phyloP scores from a whole-genome alignment of 306 rosid genomes.

The Vigna unguiculata region DNA sequence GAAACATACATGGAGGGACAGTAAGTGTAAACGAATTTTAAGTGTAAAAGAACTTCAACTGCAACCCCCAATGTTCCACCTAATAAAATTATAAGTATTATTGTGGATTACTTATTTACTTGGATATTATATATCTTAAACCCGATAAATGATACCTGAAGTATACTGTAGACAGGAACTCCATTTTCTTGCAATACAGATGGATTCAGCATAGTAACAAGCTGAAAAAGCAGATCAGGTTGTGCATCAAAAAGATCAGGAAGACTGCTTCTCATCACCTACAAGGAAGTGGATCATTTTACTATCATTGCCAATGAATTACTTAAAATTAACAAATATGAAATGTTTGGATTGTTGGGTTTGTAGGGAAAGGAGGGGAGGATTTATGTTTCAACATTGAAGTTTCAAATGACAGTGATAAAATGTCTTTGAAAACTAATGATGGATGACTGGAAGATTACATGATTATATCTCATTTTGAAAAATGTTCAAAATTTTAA shows the following conservation, averaged over 20 bases:
- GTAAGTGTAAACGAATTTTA: too few relatives aligned
- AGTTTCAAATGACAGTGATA: not conserved
- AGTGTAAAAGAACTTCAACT: constrained; percentile 27
- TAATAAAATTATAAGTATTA: constrained; percentile 15
- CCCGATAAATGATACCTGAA: constrained; percentile 69
- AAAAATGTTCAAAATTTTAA: constrained; percentile 5
- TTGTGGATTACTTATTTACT: constrained; percentile 30
- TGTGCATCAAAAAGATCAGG: constrained; percentile 99
- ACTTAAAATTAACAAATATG: constrained; percentile 3
- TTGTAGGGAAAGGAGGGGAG: not conserved
- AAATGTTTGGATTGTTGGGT: not conserved
- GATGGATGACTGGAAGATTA: not conserved
- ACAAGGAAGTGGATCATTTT: constrained; percentile 45
- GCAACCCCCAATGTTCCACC: constrained; percentile 12
- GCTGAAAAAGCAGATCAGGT: constrained; percentile 98
- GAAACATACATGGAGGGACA: constrained; percentile 32
- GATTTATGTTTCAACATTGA: not conserved
- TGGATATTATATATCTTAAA: constrained; percentile 4
- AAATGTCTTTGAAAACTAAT: not conserved
- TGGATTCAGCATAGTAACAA: constrained; percentile 97
- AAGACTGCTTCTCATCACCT: constrained; percentile 96
- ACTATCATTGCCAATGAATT: constrained; percentile 19
- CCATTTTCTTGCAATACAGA: constrained; percentile 92
- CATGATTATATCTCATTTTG: not conserved
- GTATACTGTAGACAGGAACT: constrained; percentile 83